These are phyloP conservation scores for Hymenotorrendiella dingleyae DNA, from an alignment of 2,329 filamentous ascomycete species.

Conservation along the genomic window DNA sequence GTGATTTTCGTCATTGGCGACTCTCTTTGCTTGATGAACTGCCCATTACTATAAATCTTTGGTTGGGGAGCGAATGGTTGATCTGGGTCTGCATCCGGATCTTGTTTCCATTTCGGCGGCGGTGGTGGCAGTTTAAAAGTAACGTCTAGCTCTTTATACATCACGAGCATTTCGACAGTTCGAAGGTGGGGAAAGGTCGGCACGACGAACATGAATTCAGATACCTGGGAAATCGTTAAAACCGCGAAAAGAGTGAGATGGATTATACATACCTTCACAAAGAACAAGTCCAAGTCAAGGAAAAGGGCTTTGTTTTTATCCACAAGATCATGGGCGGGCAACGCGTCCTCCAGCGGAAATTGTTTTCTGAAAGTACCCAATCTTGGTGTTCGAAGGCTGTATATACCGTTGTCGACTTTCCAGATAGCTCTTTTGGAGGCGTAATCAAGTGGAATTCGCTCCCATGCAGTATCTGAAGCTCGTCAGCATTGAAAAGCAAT, in stretches of 20 bases:
- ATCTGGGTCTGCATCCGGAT: conserved; percentile 48
- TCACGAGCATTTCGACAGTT: conserved; percentile 48
- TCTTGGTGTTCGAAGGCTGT: conserved; percentile 45
- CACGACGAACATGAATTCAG: conserved; percentile 55
- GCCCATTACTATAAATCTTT: conserved; percentile 54
- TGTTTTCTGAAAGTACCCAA: conserved; percentile 49
- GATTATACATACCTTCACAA: conserved; percentile 50
- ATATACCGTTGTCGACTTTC: conserved; percentile 51
- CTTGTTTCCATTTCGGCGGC: conserved; percentile 49
- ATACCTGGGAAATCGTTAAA: conserved; percentile 40
- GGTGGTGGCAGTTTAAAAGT: conserved; percentile 10
- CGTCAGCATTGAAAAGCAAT: conserved; percentile 15
- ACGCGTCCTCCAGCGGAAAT: conserved; percentile 34
- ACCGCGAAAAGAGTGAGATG: conserved; percentile 5
- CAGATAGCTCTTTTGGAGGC: conserved; percentile 55
- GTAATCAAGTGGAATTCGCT: conserved; percentile 45
- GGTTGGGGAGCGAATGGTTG: conserved; percentile 49
- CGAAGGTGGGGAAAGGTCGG: conserved; percentile 53
- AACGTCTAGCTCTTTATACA: conserved; percentile 46
- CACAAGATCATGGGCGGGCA: conserved; percentile 13
- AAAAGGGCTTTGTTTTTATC: conserved; percentile 31
- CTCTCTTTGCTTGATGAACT: conserved; percentile 45
- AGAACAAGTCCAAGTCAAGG: conserved; percentile 56
- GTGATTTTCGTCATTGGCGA: conserved; percentile 43
- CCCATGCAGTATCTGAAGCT: conserved; percentile 51